These are phyloP conservation scores for Dendrobium officinale DNA, from an alignment of 106 monocot genomes.

Conservation along the genomic window DNA sequence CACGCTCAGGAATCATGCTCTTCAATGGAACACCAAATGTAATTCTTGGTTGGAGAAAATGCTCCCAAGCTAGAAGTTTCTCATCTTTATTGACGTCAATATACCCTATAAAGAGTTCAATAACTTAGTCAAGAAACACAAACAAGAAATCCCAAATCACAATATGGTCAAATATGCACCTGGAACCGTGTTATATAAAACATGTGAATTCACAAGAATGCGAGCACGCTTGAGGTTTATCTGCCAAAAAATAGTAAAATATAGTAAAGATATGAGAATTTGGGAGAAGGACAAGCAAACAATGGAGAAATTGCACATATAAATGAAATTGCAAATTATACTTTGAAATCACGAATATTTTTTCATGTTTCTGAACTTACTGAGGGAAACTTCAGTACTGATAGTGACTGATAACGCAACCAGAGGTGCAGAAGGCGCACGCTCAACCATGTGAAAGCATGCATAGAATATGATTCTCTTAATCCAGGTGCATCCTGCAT, in stretches of 20 bases:
- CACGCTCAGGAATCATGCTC: slow-evolving; percentile 33
- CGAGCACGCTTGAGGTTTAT: slow-evolving; percentile 87
- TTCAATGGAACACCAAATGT: slow-evolving; percentile 45
- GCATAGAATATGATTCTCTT: slow-evolving; percentile 45
- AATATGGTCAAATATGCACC: slow-evolving; percentile 29
- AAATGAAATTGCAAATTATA: no score
- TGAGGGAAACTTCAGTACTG: slow-evolving; percentile 72
- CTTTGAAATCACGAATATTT: neutral
- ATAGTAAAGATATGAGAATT: neutral
- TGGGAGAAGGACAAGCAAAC: neutral
- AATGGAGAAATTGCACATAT: neutral
- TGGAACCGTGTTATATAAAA: slow-evolving; percentile 49
- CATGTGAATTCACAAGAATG: slow-evolving; percentile 82
- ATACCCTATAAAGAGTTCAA: slow-evolving; percentile 39
- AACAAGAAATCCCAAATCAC: neutral
- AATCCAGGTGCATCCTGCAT: slow-evolving; percentile 61
- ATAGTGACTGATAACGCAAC: slow-evolving; percentile 80
- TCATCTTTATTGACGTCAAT: slow-evolving; percentile 70
- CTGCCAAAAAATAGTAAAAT: slow-evolving; percentile 26
- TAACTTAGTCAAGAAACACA: neutral
- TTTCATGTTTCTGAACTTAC: slow-evolving; percentile 32
- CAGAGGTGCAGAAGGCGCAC: slow-evolving; percentile 74
- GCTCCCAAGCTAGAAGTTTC: slow-evolving; percentile 62
- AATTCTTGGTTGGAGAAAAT: slow-evolving; percentile 47
- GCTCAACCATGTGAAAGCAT: slow-evolving; percentile 65